These are phyloP conservation scores for Pythium brachiatum DNA, from an alignment of 352 stramenopile genomes.

Conservation along the genomic window DNA sequence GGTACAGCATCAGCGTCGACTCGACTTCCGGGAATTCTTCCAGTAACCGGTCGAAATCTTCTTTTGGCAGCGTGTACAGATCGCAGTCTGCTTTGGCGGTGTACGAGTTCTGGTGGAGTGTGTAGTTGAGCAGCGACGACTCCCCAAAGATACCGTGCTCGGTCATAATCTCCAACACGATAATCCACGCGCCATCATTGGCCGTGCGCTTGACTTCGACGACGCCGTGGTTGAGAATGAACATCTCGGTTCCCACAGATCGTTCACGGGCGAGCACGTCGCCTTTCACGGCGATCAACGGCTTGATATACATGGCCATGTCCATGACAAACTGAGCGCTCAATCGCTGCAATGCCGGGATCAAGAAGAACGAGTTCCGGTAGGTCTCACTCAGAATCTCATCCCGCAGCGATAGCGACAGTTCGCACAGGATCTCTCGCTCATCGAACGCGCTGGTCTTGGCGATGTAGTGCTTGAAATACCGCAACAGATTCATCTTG, in stretches of 20 bases:
- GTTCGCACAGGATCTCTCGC: conserved; percentile 67
- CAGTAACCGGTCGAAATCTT: conserved; percentile 78
- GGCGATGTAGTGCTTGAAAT: conserved; percentile 81
- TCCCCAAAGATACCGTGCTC: conserved; percentile 70
- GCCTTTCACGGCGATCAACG: conserved; percentile 62
- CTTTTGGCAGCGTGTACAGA: conserved; percentile 73
- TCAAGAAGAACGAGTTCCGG: conserved; percentile 69
- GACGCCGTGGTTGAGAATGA: conserved; percentile 74
- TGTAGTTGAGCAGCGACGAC: conserved; percentile 69
- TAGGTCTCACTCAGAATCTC: conserved; percentile 80
- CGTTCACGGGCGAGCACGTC: conserved; percentile 62
- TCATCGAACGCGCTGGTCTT: conserved; percentile 78
- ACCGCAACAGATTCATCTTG: conserved; percentile 53
- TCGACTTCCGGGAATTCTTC: conserved; percentile 79
- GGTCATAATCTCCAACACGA: conserved; percentile 74
- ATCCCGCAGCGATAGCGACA: conserved; percentile 69
- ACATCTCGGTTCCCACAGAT: conserved; percentile 77
- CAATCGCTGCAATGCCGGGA: conserved; percentile 63
- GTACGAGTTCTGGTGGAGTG: conserved; percentile 73
- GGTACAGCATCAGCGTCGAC: conserved; percentile 51
- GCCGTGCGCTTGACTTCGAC: conserved; percentile 66
- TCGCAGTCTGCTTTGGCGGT: conserved; percentile 68
- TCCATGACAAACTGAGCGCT: conserved; percentile 82
- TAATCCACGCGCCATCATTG: conserved; percentile 52
- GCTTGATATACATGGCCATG: conserved; percentile 87